A percentile compares a stretch with the other conserved stretches of the same genome.
These are phyloP conservation scores for Cryptomeria japonica DNA, from an alignment of 75 land plant genomes.

Conservation along the genomic window DNA sequence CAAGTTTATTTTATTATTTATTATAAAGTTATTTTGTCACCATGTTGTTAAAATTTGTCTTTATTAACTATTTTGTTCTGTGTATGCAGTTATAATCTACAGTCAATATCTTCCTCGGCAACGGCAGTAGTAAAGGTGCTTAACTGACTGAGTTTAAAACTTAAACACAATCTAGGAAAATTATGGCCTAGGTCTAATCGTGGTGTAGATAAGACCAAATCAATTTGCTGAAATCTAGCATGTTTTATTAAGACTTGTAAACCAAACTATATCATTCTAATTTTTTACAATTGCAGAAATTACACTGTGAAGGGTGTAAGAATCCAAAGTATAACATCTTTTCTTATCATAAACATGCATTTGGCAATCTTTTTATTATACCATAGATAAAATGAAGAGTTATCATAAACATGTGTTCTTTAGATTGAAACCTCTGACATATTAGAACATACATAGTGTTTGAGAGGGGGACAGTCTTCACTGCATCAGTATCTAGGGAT, in stretches of 20 bases:
- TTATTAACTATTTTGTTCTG: neutral
- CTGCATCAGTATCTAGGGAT: neutral
- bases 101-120: conserved; percentile 93
- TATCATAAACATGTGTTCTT: neutral
- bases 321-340: neutral
- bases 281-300: neutral
- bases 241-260: neutral
- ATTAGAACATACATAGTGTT: neutral
- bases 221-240: neutral
- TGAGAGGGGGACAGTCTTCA: neutral
- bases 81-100: conserved; percentile 80
- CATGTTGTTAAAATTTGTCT: neutral
- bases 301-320: neutral
- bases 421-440: neutral
- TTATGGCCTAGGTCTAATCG: neutral
- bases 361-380: neutral
- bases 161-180: neutral
- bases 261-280: neutral
- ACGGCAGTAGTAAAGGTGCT: conserved; percentile 83
- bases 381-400: neutral
- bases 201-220: neutral
- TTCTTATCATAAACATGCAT: neutral
- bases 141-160: neutral
- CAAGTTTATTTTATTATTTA: neutral
- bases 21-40: neutral